Conservation (phyloP, 148 eudicot genomes). For the Rhododendron ferrugineum region DNA sequence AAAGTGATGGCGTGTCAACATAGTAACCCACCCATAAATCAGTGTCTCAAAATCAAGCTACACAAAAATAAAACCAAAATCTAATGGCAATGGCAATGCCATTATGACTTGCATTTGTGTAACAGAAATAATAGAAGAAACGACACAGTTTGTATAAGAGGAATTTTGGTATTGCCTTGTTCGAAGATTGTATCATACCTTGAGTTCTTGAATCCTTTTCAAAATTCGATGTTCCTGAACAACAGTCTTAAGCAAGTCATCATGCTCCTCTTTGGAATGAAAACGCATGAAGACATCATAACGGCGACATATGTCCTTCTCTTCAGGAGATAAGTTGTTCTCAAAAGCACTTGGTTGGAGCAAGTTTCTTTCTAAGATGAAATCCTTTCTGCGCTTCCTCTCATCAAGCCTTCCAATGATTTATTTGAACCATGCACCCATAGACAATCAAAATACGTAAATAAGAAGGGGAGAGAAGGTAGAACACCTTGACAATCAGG, state of each 20-base stretch:
- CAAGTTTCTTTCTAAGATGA: constrained; percentile 72
- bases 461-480: background rate
- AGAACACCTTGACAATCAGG: background rate
- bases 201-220: constrained; percentile 59
- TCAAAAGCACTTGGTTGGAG: constrained; percentile 71
- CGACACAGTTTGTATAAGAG: background rate
- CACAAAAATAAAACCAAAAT: background rate
- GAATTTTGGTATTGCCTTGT: background rate
- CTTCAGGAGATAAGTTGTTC: constrained; percentile 59
- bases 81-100: background rate
- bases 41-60: background rate
- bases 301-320: constrained; percentile 64
- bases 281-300: constrained; percentile 80
- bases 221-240: constrained; percentile 62
- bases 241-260: constrained; percentile 56
- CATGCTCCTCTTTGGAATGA: constrained; percentile 78
- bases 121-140: background rate
- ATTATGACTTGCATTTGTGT: background rate
- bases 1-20: background rate
- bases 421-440: constrained; percentile 2
- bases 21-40: background rate
- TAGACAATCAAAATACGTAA: background rate
- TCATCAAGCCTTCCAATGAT: constrained; percentile 64
- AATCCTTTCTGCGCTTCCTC: constrained; percentile 82
- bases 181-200: constrained; percentile 35